Evolutionary conservation across 345 rosid genomes (phyloP).

Genomic region (Orychophragmus violaceus): DNA sequence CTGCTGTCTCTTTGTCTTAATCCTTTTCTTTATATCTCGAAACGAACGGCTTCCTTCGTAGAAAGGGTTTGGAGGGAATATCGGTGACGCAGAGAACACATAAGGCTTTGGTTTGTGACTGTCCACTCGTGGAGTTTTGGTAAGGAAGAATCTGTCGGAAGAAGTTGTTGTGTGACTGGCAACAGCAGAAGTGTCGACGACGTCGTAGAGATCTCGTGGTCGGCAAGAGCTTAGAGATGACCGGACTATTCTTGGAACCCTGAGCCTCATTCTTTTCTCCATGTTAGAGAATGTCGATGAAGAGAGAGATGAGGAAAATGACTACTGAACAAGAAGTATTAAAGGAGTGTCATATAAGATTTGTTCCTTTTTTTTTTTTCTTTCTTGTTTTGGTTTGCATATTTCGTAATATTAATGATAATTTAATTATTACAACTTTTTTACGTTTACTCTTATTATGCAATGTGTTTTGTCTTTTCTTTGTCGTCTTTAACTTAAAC

Average conservation of each 20-base stretch:
- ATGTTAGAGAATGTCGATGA: conserved; percentile 25
- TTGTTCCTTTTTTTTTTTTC: not conserved
- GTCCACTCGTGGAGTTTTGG: not conserved
- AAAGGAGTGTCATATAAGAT: not conserved
- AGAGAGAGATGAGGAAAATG: not conserved
- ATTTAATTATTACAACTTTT: conserved; percentile 31
- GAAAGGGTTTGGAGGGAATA: conserved; percentile 38
- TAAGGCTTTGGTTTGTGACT: conserved; percentile 1
- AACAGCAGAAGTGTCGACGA: conserved; percentile 35
- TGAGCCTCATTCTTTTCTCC: conserved; percentile 58
- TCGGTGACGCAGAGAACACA: conserved; percentile 23
- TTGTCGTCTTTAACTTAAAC: conserved; percentile 27
- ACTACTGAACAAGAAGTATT: conserved; percentile 10
- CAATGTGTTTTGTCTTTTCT: conserved; percentile 27
- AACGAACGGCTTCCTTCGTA: conserved; percentile 32
- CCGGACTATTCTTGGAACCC: conserved; percentile 58
- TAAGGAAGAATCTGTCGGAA: conserved; percentile 18
- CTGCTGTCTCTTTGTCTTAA: conserved; percentile 26
- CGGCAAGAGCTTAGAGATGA: conserved; percentile 61
- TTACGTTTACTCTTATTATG: conserved; percentile 19
- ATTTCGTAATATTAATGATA: conserved; percentile 24
- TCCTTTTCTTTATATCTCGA: conserved; percentile 20
- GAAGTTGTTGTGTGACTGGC: conserved; percentile 8
- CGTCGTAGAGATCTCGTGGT: conserved; percentile 51
- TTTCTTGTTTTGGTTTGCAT: not conserved